Conservation (phyloP, 192 early-diverging fungal species). For the Rhizoclosmatium sp. region DNA sequence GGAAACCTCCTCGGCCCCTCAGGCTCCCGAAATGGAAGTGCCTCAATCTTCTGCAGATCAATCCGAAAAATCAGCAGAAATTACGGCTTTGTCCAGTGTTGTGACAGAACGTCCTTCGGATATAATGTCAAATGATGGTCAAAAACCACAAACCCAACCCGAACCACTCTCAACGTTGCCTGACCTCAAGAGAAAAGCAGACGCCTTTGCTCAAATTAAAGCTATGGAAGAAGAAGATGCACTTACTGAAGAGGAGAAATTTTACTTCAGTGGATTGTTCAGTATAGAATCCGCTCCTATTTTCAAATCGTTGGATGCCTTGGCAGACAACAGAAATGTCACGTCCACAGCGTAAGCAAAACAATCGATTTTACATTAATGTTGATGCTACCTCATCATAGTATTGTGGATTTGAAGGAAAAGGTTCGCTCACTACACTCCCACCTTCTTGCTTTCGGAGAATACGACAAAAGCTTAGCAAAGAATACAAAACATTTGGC, state of each 20-base stretch:
- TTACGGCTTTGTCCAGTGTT: no score
- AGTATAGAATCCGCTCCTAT: constrained; percentile 56
- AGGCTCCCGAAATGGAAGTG: not conserved
- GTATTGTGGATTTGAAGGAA: constrained; percentile 52
- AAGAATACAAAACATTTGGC: constrained; percentile 55
- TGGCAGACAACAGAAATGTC: constrained; percentile 38
- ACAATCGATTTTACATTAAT: not conserved
- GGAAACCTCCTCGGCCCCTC: not conserved
- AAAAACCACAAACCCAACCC: no score
- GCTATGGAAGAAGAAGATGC: constrained; percentile 24
- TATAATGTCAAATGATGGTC: no score
- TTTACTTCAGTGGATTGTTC: constrained; percentile 57
- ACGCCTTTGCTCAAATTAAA: constrained; percentile 6
- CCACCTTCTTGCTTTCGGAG: constrained; percentile 48
- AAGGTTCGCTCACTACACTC: constrained; percentile 51
- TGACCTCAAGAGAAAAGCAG: not conserved
- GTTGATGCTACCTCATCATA: constrained; percentile 7
- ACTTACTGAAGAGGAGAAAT: constrained; percentile 43
- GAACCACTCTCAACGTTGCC: not conserved
- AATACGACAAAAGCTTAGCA: constrained; percentile 59
- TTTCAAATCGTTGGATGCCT: constrained; percentile 49
- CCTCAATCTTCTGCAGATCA: no score
- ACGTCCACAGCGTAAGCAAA: constrained; percentile 32
- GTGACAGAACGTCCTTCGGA: no score
- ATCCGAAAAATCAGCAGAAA: no score